These are phyloP conservation scores for Xerophyta viscosa DNA, from an alignment of 106 monocot species.

Conservation along the genomic window DNA sequence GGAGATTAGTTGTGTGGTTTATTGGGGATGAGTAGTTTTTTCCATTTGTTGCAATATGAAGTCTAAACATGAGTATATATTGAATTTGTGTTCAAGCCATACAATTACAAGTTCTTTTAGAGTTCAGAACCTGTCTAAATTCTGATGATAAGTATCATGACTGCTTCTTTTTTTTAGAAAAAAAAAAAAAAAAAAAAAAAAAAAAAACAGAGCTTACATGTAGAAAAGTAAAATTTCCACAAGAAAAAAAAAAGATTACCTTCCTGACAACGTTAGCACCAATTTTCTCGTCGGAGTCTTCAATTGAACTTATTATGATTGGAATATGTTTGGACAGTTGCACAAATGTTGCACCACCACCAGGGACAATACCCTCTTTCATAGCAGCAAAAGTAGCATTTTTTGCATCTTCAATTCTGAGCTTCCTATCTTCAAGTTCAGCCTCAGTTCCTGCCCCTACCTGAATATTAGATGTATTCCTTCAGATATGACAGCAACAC, in stretches of 20 bases:
- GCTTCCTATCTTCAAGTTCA: constrained; percentile 90
- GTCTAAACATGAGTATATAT: too few relatives aligned
- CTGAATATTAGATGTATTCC: constrained; percentile 32
- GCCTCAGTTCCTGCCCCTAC: constrained; percentile 88
- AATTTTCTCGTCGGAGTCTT: constrained; percentile 77
- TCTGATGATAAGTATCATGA: too few relatives aligned
- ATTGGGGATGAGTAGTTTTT: too few relatives aligned
- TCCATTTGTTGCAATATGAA: too few relatives aligned
- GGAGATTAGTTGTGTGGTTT: too few relatives aligned
- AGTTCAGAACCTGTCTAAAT: too few relatives aligned
- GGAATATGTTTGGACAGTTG: constrained; percentile 80
- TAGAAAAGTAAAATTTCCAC: too few relatives aligned
- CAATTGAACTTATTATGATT: constrained; percentile 33
- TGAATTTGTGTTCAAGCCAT: too few relatives aligned
- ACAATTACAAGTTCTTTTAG: too few relatives aligned
- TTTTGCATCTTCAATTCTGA: constrained; percentile 93
- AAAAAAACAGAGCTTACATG: too few relatives aligned
- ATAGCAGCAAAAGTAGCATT: constrained; percentile 95
- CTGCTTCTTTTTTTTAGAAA: too few relatives aligned
- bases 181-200: too few relatives aligned
- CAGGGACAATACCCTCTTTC: constrained; percentile 85
- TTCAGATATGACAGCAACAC: constrained; percentile 14
- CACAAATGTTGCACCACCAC: constrained; percentile 82
- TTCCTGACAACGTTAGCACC: constrained; percentile 83
- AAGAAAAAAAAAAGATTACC: constrained; percentile 35